phyloP scores from a whole-genome alignment of 2,329 filamentous ascomycete genomes.

The Fusarium sp. region DNA sequence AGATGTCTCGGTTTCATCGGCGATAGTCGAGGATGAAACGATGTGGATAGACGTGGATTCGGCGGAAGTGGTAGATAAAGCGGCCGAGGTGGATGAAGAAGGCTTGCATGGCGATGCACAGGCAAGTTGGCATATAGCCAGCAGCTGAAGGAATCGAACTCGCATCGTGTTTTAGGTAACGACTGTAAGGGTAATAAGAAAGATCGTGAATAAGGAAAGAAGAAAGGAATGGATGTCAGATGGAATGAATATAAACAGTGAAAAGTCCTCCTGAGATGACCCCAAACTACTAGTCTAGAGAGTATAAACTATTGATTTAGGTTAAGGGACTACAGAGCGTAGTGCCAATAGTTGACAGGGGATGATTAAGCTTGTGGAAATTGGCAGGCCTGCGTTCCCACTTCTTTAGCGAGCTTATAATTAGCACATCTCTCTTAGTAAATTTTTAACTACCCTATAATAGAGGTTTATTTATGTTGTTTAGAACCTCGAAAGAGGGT shows the following conservation, averaged over 20 bases:
- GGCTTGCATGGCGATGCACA: background rate
- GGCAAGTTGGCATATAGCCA: background rate
- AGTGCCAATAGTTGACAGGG: background rate
- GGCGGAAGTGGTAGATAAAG: background rate
- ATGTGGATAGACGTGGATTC: rapidly evolving
- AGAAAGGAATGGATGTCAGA: rapidly evolving
- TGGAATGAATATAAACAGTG: background rate
- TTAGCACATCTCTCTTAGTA: too few relatives aligned
- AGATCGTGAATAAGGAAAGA: rapidly evolving
- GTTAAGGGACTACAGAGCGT: rapidly evolving
- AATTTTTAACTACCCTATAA: background rate
- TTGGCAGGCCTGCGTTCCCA: background rate
- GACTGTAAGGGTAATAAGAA: background rate
- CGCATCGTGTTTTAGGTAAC: background rate
- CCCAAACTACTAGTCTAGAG: rapidly evolving
- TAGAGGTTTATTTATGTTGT: too few relatives aligned
- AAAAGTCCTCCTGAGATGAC: rapidly evolving
- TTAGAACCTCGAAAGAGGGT: background rate
- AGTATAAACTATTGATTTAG: background rate
- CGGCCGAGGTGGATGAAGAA: rapidly evolving
- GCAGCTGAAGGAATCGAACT: background rate
- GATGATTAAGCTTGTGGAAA: background rate
- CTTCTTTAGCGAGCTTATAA: too few relatives aligned
- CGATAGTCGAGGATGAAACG: background rate
- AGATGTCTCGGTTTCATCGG: background rate